A percentile compares a stretch with the other conserved stretches of the same genome.
These are phyloP conservation scores for Cyberlindnera samutprakarnensis DNA, from an alignment of 805 yeast genomes.

Conservation along the genomic window DNA sequence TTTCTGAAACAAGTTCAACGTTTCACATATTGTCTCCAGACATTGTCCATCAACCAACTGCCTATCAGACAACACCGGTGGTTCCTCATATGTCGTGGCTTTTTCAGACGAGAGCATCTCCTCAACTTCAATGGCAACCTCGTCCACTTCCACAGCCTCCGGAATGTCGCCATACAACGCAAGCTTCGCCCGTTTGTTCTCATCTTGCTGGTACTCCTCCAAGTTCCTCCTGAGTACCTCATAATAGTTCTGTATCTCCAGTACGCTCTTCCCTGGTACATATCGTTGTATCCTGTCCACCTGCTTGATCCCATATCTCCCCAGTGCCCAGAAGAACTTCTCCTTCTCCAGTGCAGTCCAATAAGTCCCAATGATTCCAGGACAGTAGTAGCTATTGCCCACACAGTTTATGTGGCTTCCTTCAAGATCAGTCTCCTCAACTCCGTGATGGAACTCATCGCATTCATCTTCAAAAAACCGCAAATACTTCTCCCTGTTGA, in stretches of 20 bases:
- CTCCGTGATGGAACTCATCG: slow-evolving; percentile 2
- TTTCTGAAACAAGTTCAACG: too few relatives aligned
- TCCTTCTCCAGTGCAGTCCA: slow-evolving; percentile 36
- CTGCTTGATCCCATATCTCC: slow-evolving; percentile 42
- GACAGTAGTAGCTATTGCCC: not conserved
- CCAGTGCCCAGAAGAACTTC: slow-evolving; percentile 39
- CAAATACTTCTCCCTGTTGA: not conserved
- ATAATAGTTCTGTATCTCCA: slow-evolving; percentile 42
- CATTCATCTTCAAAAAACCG: not conserved
- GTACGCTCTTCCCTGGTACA: slow-evolving; percentile 33
- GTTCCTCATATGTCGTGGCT: too few relatives aligned
- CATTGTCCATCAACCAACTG: too few relatives aligned
- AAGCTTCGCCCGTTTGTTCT: slow-evolving; percentile 15
- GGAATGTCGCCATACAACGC: slow-evolving; percentile 40
- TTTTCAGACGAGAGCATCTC: slow-evolving; percentile 23
- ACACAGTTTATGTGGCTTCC: not conserved
- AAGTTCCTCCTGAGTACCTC: slow-evolving; percentile 27
- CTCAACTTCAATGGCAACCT: slow-evolving; percentile 35
- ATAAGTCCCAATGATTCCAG: slow-evolving; percentile 2
- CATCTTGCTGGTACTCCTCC: slow-evolving; percentile 19
- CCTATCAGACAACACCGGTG: too few relatives aligned
- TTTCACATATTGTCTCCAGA: too few relatives aligned
- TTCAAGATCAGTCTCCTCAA: not conserved
- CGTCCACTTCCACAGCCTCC: slow-evolving; percentile 43
- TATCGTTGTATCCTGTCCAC: slow-evolving; percentile 31